Conservation (phyloP, 176 grass and related monocot species). For the Microstegium vimineum region DNA sequence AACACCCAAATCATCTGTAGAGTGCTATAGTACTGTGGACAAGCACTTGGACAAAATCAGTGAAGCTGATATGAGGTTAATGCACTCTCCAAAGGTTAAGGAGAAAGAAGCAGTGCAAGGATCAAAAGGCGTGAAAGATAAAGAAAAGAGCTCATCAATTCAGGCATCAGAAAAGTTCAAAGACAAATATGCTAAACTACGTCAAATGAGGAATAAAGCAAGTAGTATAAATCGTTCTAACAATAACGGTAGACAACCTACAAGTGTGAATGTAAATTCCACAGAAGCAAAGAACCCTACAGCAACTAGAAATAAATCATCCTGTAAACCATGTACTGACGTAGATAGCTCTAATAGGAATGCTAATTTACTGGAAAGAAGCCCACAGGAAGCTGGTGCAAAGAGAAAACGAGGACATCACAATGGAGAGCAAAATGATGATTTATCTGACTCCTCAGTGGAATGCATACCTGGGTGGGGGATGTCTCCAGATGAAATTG, state of each 20-base stretch:
- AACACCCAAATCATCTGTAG: slow-evolving; percentile 16
- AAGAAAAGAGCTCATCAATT: slow-evolving; percentile 1
- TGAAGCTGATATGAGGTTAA: slow-evolving; percentile 9
- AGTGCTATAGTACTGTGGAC: background rate
- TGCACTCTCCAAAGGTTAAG: background rate
- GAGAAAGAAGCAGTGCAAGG: background rate
- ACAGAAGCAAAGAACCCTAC: slow-evolving; percentile 3
- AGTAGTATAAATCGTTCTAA: background rate
- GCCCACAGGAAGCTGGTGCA: background rate
- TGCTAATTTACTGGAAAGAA: slow-evolving; percentile 6
- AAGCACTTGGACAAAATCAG: slow-evolving; percentile 10
- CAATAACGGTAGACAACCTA: background rate
- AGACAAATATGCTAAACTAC: slow-evolving; percentile 11
- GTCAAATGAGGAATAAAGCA: background rate
- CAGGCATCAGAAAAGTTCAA: background rate
- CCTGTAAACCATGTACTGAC: slow-evolving; percentile 14
- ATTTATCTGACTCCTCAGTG: slow-evolving; percentile 17
- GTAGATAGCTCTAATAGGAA: background rate
- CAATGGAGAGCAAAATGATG: slow-evolving; percentile 23
- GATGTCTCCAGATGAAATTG: slow-evolving; percentile 52
- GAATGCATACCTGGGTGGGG: slow-evolving; percentile 26
- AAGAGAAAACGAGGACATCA: slow-evolving; percentile 24
- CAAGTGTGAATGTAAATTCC: background rate
- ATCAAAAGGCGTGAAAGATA: background rate
- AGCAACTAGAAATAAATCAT: background rate